phyloP scores from a whole-genome alignment of 192 early-diverging fungal species.

The Backusella liffmaniae region DNA sequence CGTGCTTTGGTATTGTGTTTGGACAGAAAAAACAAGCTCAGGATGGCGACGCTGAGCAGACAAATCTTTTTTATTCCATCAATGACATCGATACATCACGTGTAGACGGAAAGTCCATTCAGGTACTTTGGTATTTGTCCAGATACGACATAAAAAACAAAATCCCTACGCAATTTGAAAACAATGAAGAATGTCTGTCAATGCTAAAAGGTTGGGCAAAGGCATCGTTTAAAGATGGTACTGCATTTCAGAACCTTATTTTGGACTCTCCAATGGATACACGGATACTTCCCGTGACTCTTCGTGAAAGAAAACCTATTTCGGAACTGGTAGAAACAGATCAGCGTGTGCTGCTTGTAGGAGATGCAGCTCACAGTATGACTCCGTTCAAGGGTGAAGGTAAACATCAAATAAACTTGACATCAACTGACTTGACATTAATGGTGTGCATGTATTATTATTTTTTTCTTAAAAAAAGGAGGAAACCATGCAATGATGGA shows the following conservation, averaged over 20 bases:
- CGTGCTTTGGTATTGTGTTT: background rate
- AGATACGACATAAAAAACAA: background rate
- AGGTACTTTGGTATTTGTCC: background rate
- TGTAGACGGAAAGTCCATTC: background rate
- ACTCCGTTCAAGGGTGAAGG: slow-evolving; percentile 26
- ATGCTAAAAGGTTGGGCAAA: background rate
- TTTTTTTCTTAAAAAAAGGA: background rate
- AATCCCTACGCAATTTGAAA: background rate
- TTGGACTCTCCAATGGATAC: background rate
- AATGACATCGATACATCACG: background rate
- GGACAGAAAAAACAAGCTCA: background rate
- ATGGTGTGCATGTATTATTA: background rate
- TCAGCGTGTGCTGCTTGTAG: background rate
- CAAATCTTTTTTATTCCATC: background rate
- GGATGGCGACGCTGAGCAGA: background rate
- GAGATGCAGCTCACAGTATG: slow-evolving; percentile 22
- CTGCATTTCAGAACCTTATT: background rate
- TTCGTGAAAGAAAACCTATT: slow-evolving; percentile 5
- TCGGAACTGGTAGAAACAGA: background rate
- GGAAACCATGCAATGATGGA: slow-evolving; percentile 25
- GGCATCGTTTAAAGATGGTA: background rate
- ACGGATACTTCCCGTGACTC: background rate
- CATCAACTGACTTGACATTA: background rate
- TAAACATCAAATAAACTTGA: background rate
- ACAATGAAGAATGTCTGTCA: background rate